Percentiles rank a stretch among this genome's conserved stretches.
phyloP scores from a whole-genome alignment of 805 yeast species.

The Cyberlindnera mycetangii region DNA sequence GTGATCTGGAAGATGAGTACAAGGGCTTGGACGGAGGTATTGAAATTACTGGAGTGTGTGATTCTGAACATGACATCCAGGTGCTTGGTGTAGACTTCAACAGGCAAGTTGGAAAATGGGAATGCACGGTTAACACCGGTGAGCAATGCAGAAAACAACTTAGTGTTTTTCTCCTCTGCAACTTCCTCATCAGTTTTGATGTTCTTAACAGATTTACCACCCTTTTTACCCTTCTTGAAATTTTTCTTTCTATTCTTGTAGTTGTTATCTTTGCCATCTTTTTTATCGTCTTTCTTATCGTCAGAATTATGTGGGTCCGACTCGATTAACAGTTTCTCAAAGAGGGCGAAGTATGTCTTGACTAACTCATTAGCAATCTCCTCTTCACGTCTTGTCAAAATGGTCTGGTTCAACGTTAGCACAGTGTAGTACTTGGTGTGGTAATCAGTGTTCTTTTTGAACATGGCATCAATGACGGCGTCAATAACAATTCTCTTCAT shows the following conservation, averaged over 20 bases:
- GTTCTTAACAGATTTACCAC: slow-evolving; percentile 74
- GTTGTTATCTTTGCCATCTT: slow-evolving; percentile 40
- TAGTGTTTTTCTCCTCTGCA: slow-evolving; percentile 75
- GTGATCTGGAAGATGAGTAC: slow-evolving; percentile 81
- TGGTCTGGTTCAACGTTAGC: slow-evolving; percentile 88
- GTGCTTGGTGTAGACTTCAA: slow-evolving; percentile 69
- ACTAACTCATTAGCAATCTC: slow-evolving; percentile 81
- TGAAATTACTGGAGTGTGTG: slow-evolving; percentile 91
- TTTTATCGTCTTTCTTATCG: slow-evolving; percentile 33
- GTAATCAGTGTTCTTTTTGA: slow-evolving; percentile 73
- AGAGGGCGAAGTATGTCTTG: slow-evolving; percentile 79
- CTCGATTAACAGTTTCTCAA: slow-evolving; percentile 76
- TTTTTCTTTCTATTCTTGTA: slow-evolving; percentile 68
- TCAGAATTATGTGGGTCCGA: slow-evolving; percentile 50
- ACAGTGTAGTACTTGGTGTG: slow-evolving; percentile 87
- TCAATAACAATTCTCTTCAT: slow-evolving; percentile 84
- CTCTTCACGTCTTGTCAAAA: slow-evolving; percentile 72
- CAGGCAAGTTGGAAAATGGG: slow-evolving; percentile 80
- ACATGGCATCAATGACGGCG: slow-evolving; percentile 74
- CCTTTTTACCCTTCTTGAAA: slow-evolving; percentile 80
- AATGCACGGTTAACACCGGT: slow-evolving; percentile 96
- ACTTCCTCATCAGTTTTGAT: slow-evolving; percentile 64
- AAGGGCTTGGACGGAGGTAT: slow-evolving; percentile 90
- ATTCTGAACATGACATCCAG: slow-evolving; percentile 82
- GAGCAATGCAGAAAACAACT: slow-evolving; percentile 82